Conservation (phyloP, 2,329 filamentous ascomycete genomes). For the Berkeleyomyces rouxiae region DNA sequence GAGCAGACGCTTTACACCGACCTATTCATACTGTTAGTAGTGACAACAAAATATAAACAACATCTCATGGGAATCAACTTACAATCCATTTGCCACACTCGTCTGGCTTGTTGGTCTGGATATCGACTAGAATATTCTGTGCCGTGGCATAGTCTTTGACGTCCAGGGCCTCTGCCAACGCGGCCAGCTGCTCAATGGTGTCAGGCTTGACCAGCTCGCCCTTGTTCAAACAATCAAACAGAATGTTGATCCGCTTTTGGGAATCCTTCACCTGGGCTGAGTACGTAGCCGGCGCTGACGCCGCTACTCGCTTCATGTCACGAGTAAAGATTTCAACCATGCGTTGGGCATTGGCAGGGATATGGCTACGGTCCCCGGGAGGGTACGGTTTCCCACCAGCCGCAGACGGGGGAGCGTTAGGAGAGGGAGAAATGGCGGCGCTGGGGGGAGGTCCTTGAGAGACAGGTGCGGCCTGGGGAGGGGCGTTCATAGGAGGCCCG, state of each 20-base stretch:
- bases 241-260: slow-evolving; percentile 74
- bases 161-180: slow-evolving; percentile 50
- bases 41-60: neutral
- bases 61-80: slow-evolving; percentile 23
- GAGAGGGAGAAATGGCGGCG: slow-evolving; percentile 19
- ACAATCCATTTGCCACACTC: slow-evolving; percentile 84
- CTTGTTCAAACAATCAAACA: slow-evolving; percentile 98
- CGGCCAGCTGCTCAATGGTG: slow-evolving; percentile 50
- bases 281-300: slow-evolving; percentile 72
- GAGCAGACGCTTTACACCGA: slow-evolving; percentile 60
- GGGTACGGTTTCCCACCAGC: slow-evolving; percentile 39
- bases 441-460: slow-evolving; percentile 14
- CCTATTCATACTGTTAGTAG: slow-evolving; percentile 34
- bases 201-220: slow-evolving; percentile 72
- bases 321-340: slow-evolving; percentile 66
- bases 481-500: slow-evolving; percentile 15
- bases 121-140: slow-evolving; percentile 52
- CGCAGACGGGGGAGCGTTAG: slow-evolving; percentile 31
- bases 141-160: slow-evolving; percentile 53
- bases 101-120: slow-evolving; percentile 59
- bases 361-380: slow-evolving; percentile 76
- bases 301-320: slow-evolving; percentile 79
- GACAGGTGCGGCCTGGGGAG: slow-evolving; percentile 1
- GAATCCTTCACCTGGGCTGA: slow-evolving; percentile 82
- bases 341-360: slow-evolving; percentile 57